Evolutionary conservation across 441 rosid genomes (phyloP), one percentile per base, ranked within the genome.

Genomic region (Breynia disticha): DNA sequence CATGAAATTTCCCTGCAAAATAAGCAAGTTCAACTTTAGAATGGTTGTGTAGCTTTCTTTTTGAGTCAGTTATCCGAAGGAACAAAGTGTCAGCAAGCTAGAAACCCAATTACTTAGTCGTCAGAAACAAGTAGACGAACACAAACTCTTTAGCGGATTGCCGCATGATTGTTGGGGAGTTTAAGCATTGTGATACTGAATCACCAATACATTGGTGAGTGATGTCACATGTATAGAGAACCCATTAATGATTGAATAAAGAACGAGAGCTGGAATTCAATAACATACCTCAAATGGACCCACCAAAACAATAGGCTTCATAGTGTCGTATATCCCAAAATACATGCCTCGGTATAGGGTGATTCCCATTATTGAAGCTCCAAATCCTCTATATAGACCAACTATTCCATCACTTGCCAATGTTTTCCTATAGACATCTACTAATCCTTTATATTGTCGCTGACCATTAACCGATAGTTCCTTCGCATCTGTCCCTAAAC

Each of bases 281-380:
- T 60, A 2, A 57, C 62, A 62, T 57, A 86, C 98, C 97, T 91
- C 86, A 5, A 81, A 69, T 22, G 98, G 75, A 57, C 95, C 97
- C 5, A 91, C 90, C 68, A 91, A 64, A 64, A 88, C 48, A 41
- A 79, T 58, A 51, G 98, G 98, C 74, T 91, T 91, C 77, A 86
- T 47, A 22, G 90, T 88, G 67, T 82, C 97, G 21, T 91, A 91
- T 66, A 91, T 66, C 57, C 98, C 98, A 57, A 91, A 91, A 65
- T 88, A 88, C 90, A 88, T 74, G 76, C 95, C 97, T 20, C 93
- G 77, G 62, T 91, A 91, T 39, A 91, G 70, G 39, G 95, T 86
- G 57, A 91, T 91, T 35, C 98, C 97, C 38, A 82, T 15, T 44
- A 84, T 88, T n/a, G 98, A 91, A 66, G 81, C 87, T 3, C 95